phyloP scores from a whole-genome alignment of 192 early-diverging fungal species.

The Entomortierella parvispora region DNA sequence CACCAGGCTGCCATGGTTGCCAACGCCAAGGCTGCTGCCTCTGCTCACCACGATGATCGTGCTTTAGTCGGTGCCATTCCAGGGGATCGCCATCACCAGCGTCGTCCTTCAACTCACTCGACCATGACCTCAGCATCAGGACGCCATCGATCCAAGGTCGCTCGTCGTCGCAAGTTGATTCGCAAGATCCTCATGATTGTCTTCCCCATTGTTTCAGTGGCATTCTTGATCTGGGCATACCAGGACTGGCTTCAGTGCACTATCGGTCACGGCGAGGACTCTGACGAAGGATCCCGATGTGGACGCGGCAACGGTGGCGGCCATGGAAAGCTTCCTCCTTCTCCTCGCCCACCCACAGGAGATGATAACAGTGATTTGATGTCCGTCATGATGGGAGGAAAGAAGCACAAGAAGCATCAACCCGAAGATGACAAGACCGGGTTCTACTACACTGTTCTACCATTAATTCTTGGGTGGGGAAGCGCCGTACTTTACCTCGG shows the following conservation, averaged over 20 bases:
- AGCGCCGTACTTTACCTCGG: slow-evolving; percentile 77
- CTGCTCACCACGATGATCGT: slow-evolving; percentile 20
- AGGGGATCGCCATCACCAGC: slow-evolving; percentile 15
- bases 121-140: slow-evolving; percentile 27
- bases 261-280: slow-evolving; percentile 30
- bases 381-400: background rate
- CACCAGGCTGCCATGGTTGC: slow-evolving; percentile 49
- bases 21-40: slow-evolving; percentile 36
- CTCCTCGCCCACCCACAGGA: slow-evolving; percentile 3
- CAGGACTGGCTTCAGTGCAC: slow-evolving; percentile 51
- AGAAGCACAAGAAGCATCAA: slow-evolving; percentile 11
- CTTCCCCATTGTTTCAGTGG: slow-evolving; percentile 20
- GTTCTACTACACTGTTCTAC: slow-evolving; percentile 40
- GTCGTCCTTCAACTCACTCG: slow-evolving; percentile 43
- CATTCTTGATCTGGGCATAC: slow-evolving; percentile 41
- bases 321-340: slow-evolving; percentile 36
- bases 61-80: background rate
- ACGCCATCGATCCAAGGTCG: slow-evolving; percentile 24
- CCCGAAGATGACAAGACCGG: slow-evolving; percentile 15
- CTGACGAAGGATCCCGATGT: slow-evolving; percentile 25
- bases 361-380: slow-evolving; percentile 1
- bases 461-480: slow-evolving; percentile 78
- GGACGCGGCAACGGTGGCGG: slow-evolving; percentile 34
- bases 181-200: slow-evolving; percentile 20
- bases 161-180: slow-evolving; percentile 39